Base-by-base conservation (phyloP, 1,139 yeast species). In the Citeromyces siamensis region DNA sequence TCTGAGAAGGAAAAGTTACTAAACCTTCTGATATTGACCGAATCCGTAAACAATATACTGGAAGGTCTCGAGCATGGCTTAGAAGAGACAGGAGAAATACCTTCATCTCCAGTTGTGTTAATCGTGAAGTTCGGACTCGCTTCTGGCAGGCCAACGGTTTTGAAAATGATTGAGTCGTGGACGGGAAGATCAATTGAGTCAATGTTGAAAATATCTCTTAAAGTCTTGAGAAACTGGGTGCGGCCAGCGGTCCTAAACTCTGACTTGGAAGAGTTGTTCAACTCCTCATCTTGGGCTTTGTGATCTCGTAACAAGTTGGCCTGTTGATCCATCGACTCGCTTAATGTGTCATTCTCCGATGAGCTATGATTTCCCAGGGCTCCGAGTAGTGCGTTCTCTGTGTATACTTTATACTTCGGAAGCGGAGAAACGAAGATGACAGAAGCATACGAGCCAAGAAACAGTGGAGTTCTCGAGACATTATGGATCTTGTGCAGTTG, bases 371-470 rank as follows among this genome's bases (percentile, higher is more conserved):
- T 55, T 2, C 72, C 71, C 21, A 69, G 59, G 2, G 73, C 74
- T 22, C 71, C 70, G 31, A 75, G 55, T 38, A 76, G 50, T 1
- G 70, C 63, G 8, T 57, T 48, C 44, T 66, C 66, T 34, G 76
- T 68, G 45, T 75, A 76, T 12, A 78, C 58, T 36, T 70, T 64
- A 50, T 72, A 77, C 13, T 59, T 56, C 9, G 78, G 71, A 12
- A 69, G 49, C 10, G 66, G 45, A 34, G 70, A 74, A 3, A 79
- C 74, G 49, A 78, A 78, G 36, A 78, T 47, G 10, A 77, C 60
- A 1, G 86, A 80, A 12, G 76, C 53, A 44, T 70, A 74, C 2
- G 77, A 65, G 3, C 84, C 85, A 4, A 68, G 60, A 20, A 68
- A 54, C 35, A 77, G 50, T 3, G 68, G 75, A 23, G 70, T 59